These are phyloP conservation scores for Apiosordaria backusii DNA, from an alignment of 495 filamentous ascomycete species.

Conservation along the genomic window DNA sequence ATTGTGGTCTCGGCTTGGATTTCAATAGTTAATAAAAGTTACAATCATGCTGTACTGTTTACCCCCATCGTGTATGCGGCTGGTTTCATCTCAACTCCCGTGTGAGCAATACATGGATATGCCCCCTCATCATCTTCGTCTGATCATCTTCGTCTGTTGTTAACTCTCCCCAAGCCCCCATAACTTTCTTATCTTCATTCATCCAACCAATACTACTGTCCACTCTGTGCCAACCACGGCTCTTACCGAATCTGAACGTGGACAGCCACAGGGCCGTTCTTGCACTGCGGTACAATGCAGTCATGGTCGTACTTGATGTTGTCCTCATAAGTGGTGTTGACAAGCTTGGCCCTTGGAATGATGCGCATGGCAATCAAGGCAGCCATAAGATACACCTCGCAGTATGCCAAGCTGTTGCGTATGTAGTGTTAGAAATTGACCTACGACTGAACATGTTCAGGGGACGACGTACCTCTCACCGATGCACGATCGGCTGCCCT, in stretches of 20 bases:
- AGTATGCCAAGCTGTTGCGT: constrained; percentile 29
- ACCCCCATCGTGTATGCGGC: not conserved
- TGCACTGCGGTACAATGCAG: constrained; percentile 24
- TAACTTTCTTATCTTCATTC: too few relatives aligned
- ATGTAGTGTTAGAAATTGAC: too few relatives aligned
- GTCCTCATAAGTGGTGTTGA: constrained; percentile 27
- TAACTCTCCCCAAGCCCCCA: not conserved
- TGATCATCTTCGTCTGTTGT: not conserved
- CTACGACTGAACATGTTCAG: too few relatives aligned
- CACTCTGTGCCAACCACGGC: not conserved
- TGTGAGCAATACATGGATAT: not conserved
- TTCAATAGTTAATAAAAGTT: not conserved
- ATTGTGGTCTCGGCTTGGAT: not conserved
- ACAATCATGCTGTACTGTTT: not conserved
- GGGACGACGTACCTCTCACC: constrained; percentile 43
- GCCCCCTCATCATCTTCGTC: not conserved
- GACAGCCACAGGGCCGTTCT: constrained; percentile 16
- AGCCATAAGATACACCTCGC: constrained; percentile 30
- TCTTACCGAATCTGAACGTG: constrained; percentile 9
- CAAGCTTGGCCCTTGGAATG: constrained; percentile 23
- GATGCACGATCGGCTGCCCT: constrained; percentile 48
- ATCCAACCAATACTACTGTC: not conserved
- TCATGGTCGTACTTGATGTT: constrained; percentile 30
- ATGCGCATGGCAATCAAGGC: constrained; percentile 28
- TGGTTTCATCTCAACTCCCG: not conserved